Base-by-base conservation (phyloP, 768 basidiomycete genomes). In the Bullera alba region DNA sequence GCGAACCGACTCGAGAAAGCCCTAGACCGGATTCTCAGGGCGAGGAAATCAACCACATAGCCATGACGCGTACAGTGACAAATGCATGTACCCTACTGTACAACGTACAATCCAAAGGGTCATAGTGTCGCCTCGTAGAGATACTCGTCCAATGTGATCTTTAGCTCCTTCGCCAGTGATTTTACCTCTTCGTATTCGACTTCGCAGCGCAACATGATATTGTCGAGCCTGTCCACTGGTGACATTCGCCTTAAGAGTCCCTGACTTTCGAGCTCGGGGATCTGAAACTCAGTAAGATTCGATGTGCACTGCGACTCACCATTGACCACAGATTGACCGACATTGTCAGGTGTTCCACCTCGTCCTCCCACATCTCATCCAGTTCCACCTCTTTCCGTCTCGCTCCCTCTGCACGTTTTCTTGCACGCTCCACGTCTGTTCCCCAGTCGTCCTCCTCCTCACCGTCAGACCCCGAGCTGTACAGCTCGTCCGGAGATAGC, bases 331-430 rank as follows among this genome's bases (percentile, higher is more conserved):
- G 85, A 36, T 88, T 89, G 27, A 91, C 58, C 12, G 58, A 56
- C 57, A 66, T 60, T 12, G 55, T 58, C 26, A 72, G 37, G 23
- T 56, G 60, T 16, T 69, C 77, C 19, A 95, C 77, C 15, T 87
- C 85, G 57, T 90, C 87, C 73, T 95, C 89, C 92, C 92, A 96
- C 12, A 86, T 85, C 59, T 82, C 80, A 37, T 90, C 81, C 22
- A 81, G 79, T 61, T 92, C 89, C 32, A 77, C 75, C 59, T 80
- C 79, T 35, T 84, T 79, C 54, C 88, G 83, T 3, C 85, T 79
- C 45, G 83, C 80, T 39, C 74, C 88, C 84, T 83, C 82, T 80
- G 86, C 82, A 22, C 82, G 82, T 34, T 76, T 77, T 16, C 78
- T 79, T 10, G 90, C 75, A 30, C 81, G 75, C 25, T 85, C 83